Base-by-base conservation (phyloP, 2,329 filamentous ascomycete genomes). In the Colletotrichum sp. region DNA sequence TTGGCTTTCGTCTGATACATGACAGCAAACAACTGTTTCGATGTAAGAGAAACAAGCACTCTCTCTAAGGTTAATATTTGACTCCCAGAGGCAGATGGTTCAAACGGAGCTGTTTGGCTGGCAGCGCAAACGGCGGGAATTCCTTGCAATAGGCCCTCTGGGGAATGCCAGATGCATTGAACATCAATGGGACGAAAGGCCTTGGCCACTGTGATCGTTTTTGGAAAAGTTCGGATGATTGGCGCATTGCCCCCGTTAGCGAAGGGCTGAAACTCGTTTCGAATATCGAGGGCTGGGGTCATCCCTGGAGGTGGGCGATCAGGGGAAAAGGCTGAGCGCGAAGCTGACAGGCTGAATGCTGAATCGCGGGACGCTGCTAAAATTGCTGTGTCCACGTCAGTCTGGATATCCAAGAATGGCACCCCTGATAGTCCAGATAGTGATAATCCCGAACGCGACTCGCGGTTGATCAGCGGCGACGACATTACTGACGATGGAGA, bases 181-280 rank as follows among this genome's bases (percentile, higher is more conserved):
- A 32, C 63, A 34, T 52, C 63, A 39, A 28, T 59, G 24, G 70
- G 43, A 69, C 70, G 34, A 57, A 26, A 65, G 43, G 43, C 34
- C 70, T 65, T 76, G 43, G 74, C 48, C n/a, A 26, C 16, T 60
- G 43, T 39, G 30, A 30, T 55, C 32, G 39, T 34, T 39, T 34
- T 28, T 26, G 34, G 55, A 63, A 18, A 6, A 52, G 70, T 65
- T 76, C 65, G 71, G 74, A 65, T 74, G 70, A 66, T 69, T 76
- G 74, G 74, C 43, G 70, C 74, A 65, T 63, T 71, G 59, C 28
- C 70, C 65, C 70, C 24, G 13, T 60, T 55, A 30, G 34, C 10
- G 26, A 75, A 14, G 48, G 34, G 70, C 70, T 76, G 74, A 76
- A 76, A 74, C 74, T 60, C 73, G 64, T 68, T 59, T 68, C 57